phyloP scores from a whole-genome alignment of 1,139 yeast genomes.

The Pichia cactophila region DNA sequence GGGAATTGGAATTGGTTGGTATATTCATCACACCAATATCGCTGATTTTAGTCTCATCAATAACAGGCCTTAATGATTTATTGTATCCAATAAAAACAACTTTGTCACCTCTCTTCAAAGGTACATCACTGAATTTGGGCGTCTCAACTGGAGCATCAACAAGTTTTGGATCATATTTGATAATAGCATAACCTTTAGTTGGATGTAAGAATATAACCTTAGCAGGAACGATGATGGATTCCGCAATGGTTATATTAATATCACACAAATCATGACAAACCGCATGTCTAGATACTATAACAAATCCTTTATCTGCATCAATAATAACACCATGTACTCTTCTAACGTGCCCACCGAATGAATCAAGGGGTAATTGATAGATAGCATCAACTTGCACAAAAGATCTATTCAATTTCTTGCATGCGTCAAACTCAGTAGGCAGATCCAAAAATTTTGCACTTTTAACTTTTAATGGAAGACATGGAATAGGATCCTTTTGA shows the following conservation, averaged over 20 bases:
- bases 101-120: conserved; percentile 69
- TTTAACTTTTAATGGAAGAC: conserved; percentile 37
- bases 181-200: conserved; percentile 74
- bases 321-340: conserved; percentile 73
- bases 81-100: conserved; percentile 76
- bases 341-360: conserved; percentile 55
- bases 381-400: conserved; percentile 64
- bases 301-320: conserved; percentile 74
- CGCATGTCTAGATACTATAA: conserved; percentile 66
- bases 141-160: conserved; percentile 57
- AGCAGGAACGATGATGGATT: conserved; percentile 75
- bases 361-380: conserved; percentile 67
- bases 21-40: conserved; percentile 69
- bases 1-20: conserved; percentile 60
- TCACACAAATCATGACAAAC: conserved; percentile 87
- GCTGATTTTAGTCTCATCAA: conserved; percentile 70
- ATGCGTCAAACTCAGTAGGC: conserved; percentile 50
- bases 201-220: conserved; percentile 82
- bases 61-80: conserved; percentile 58
- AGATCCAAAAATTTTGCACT: conserved; percentile 66
- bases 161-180: conserved; percentile 72
- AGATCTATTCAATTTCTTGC: conserved; percentile 48
- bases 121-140: conserved; percentile 51
- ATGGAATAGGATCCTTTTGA: conserved; percentile 49
- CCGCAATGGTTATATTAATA: conserved; percentile 73